A percentile compares a stretch with the other conserved stretches of the same genome.
Conservation (phyloP, 2,329 filamentous ascomycete genomes). For the Pseudogymnoascus sp. region DNA sequence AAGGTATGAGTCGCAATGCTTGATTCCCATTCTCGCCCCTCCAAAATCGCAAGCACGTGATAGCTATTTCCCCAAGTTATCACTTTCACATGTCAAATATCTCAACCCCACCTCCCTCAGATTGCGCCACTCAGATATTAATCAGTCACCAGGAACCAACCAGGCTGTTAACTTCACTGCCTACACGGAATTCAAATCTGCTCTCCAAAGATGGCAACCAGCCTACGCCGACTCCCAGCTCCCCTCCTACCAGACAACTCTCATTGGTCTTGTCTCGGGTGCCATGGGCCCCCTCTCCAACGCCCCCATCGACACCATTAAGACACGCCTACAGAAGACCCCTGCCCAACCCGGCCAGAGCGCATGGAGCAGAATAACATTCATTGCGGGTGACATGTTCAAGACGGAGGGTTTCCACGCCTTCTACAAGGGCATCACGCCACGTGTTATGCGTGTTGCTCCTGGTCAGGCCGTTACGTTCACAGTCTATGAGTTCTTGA, state of each 20-base stretch:
- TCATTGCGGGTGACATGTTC: conserved; percentile 79
- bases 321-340: conserved; percentile 89
- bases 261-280: conserved; percentile 79
- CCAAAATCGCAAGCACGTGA: not conserved
- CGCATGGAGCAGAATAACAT: conserved; percentile 68
- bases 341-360: conserved; percentile 74
- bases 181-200: conserved; percentile 85
- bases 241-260: conserved; percentile 80
- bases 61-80: conserved; percentile 8
- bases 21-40: conserved; percentile 3
- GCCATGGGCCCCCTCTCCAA: conserved; percentile 96
- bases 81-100: conserved; percentile 10
- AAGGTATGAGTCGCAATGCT: conserved; percentile 50
- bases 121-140: not conserved
- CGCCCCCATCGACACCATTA: conserved; percentile 97
- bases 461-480: conserved; percentile 81
- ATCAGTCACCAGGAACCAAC: conserved; percentile 45
- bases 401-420: conserved; percentile 89
- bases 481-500: conserved; percentile 71
- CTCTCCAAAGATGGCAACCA: conserved; percentile 65
- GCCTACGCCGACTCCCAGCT: conserved; percentile 58
- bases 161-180: conserved; percentile 99
- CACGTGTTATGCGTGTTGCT: conserved; percentile 92
- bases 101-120: not conserved
- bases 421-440: conserved; percentile 99